Percentiles rank a stretch among this genome's conserved stretches.
Evolutionary conservation across 2,329 filamentous ascomycete species (phyloP).

Genomic region (Cladophialophora psammophila): DNA sequence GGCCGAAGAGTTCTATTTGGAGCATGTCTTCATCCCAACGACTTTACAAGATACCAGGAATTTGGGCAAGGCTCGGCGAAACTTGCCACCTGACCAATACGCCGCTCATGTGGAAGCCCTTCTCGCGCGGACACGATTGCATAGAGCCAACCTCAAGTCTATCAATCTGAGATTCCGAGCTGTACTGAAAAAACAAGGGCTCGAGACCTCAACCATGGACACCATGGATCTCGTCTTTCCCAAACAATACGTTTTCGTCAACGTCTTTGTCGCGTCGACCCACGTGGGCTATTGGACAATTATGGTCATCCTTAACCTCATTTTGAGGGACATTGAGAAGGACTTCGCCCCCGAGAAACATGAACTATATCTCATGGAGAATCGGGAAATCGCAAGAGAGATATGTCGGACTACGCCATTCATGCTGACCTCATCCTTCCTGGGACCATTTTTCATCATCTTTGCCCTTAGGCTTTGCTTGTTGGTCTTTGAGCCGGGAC

Average conservation of each 20-base stretch:
- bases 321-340: conserved; percentile 33
- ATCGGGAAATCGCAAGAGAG: conserved; percentile 36
- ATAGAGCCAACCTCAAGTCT: conserved; percentile 34
- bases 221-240: conserved; percentile 36
- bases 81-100: conserved; percentile 21
- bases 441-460: conserved; percentile 40
- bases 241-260: conserved; percentile 37
- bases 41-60: conserved; percentile 23
- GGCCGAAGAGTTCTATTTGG: conserved; percentile 37
- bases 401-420: conserved; percentile 36
- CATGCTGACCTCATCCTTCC: conserved; percentile 41
- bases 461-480: conserved; percentile 39
- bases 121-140: conserved; percentile 24
- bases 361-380: conserved; percentile 36
- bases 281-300: conserved; percentile 40
- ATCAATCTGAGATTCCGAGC: conserved; percentile 34
- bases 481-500: conserved; percentile 35
- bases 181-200: conserved; percentile 28
- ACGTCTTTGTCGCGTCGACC: conserved; percentile 38
- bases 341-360: conserved; percentile 32
- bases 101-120: conserved; percentile 12
- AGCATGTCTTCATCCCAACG: conserved; percentile 35
- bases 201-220: conserved; percentile 22
- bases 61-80: conserved; percentile 7
- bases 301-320: conserved; percentile 36